Base-by-base conservation (phyloP, 202 grass and related monocot species). In the Zizania palustris region DNA sequence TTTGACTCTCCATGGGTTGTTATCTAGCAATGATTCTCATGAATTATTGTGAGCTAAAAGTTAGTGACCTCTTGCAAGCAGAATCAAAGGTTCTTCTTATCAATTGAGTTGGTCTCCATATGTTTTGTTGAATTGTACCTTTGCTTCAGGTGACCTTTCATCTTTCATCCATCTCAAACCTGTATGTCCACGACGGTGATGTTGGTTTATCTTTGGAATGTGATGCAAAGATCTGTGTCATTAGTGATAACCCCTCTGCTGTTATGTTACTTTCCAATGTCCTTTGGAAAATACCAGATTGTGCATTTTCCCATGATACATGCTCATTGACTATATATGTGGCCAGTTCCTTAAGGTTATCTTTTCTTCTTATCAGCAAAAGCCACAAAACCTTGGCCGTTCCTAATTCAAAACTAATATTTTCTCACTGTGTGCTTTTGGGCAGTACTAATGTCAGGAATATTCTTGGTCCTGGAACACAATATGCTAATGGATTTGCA, bases 291-390 rank as follows among this genome's bases (percentile, higher is more conserved):
- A 73, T 74, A 90, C 58, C 87, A n/a, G 82, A 58, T 41, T 85
- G 95, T 65, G 87, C 80, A 19, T 87, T 98, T 88, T 98, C 91
- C 49, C 95, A 90, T 54, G 95, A 94, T 74, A 77, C 91, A 21
- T 90, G 83, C 55, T 89, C 95, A 44, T 85, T 98, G 71, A 94
- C 89, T 18, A 73, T 98, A 80, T 98, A 98, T 80, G 71, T 86
- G 81, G 78, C 95, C 60, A 92, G 80, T 82, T 98, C 91, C 41
- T 94, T 95, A 76, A 98, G 91, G 95, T 98, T 86, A 77, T 72
- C 51, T 51, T 75, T 10, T 60, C 50, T 37, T 72, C 44, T 72
- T 79, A 53, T 3, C 37, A 65, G 16, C 58, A 78, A 45, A 20
- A 70, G 3, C 22, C 28, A 55, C 7, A 48, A 69, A 45, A 63